Base-by-base conservation (phyloP, 2,329 filamentous ascomycete species). In the Scopulariopsis brevicaulis region DNA sequence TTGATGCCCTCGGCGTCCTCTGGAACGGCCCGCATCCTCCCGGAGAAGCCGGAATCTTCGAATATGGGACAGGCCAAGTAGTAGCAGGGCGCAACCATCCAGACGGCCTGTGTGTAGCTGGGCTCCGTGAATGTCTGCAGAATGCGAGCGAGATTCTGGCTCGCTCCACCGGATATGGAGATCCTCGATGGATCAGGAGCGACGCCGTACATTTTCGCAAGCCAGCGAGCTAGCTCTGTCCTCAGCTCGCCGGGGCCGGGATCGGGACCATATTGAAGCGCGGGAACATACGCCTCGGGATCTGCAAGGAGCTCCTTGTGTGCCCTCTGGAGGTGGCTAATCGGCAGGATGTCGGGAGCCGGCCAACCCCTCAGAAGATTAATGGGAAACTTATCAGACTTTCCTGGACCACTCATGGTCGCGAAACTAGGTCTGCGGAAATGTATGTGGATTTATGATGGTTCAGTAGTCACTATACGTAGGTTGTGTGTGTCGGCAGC, bases 11-110 rank as follows among this genome's bases (percentile, higher is more conserved):
- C 83, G 0, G 82, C 82, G 65, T 93, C 89, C 71, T 96, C 90
- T 0, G 86, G 85, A 14, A 92, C 80, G 1, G 84, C 86, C 55
- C 78, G 78, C 66, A 95, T 67, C 40, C 84, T 81, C 3, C 79
- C 80, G 4, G 76, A 74, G 63, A 96, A 90, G 1, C 90, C 87
- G 5, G 85, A 78, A 70, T 96, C 92, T 59, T 88, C 84, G 65
- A 96, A 91, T 58, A 96, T 89, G n/a, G 85, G 79, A 65, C 88
- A 91, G 0, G 85, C 88, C n/a, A 96, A 76, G 70, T 90, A 88
- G 68, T 96, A 96, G 53, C 86, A 87, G 4, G 92, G 92, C 22
- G 87, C 84, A 1, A 91, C 83, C 70, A 92, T 81, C 87, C 89
- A 96, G 11, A 96, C 77, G 63, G 83, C 83, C 53, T 80, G 76